A percentile compares a stretch with the other conserved stretches of the same genome.
These are phyloP conservation scores for Hymenoscyphus albidus DNA, from an alignment of 2,329 filamentous ascomycete species.

Conservation along the genomic window DNA sequence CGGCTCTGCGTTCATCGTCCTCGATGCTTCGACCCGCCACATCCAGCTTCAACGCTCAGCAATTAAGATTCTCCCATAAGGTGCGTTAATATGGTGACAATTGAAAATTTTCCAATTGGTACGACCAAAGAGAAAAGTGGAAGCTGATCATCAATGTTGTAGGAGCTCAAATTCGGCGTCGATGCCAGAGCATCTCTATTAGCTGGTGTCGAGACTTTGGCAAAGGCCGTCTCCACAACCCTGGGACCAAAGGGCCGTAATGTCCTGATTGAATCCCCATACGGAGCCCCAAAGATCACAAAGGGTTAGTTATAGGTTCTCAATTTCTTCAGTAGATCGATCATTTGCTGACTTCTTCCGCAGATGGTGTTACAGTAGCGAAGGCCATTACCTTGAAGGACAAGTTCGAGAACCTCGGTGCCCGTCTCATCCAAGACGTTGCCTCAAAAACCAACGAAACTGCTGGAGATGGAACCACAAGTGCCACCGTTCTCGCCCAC, in stretches of 20 bases:
- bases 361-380: conserved; percentile 84
- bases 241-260: conserved; percentile 97
- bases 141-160: conserved; percentile 15
- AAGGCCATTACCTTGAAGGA: conserved; percentile 91
- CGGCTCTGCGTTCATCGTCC: conserved; percentile 63
- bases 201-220: conserved; percentile 92
- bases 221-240: conserved; percentile 92
- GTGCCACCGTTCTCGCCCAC: conserved; percentile 91
- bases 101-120: no score
- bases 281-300: conserved; percentile 98
- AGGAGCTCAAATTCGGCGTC: conserved; percentile 98
- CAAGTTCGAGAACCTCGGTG: conserved; percentile 99
- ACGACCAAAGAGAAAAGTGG: neutral
- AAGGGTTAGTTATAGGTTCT: conserved; percentile 64
- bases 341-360: conserved; percentile 13
- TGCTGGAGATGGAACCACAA: conserved; percentile 97
- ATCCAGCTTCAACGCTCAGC: conserved; percentile 68
- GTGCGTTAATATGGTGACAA: conserved; percentile 45
- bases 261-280: conserved; percentile 97
- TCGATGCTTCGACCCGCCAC: conserved; percentile 55
- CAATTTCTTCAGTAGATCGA: neutral
- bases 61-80: conserved; percentile 97
- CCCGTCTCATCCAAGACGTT: conserved; percentile 93
- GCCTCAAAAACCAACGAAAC: conserved; percentile 99
- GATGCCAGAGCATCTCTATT: conserved; percentile 87